Conservation (phyloP, 2,329 filamentous ascomycete species). For the Mycocentrospora acerina region DNA sequence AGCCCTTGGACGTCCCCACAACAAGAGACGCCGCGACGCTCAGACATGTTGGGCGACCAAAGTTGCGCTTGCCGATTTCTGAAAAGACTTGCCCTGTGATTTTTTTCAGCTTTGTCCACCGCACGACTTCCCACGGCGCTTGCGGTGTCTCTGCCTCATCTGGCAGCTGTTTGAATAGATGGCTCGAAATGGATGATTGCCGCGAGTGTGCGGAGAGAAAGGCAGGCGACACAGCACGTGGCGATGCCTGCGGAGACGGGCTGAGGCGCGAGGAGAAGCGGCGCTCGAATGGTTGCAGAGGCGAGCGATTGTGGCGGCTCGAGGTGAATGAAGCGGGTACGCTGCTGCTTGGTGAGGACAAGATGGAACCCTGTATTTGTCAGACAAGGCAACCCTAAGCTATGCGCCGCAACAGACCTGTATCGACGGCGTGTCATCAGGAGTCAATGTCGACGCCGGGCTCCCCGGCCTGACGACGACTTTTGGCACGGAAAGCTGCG, state of each 20-base stretch:
- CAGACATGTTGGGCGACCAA: conserved; percentile 87
- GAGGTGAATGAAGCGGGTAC: conserved; percentile 69
- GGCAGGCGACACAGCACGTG: conserved; percentile 72
- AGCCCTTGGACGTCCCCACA: conserved; percentile 88
- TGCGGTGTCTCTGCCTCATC: conserved; percentile 59
- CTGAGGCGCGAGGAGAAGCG: conserved; percentile 79
- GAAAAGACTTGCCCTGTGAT: conserved; percentile 89
- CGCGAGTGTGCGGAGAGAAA: conserved; percentile 77
- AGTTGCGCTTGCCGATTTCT: conserved; percentile 87
- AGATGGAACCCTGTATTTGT: conserved; percentile 51
- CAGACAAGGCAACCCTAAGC: conserved; percentile 6
- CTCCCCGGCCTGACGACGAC: conserved; percentile 4
- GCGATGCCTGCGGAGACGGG: conserved; percentile 63
- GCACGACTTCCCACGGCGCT: conserved; percentile 92
- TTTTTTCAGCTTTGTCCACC: conserved; percentile 92
- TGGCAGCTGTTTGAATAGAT: conserved; percentile 61
- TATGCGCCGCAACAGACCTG: conserved; percentile 56
- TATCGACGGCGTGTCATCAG: conserved; percentile 81
- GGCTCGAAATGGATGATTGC: conserved; percentile 74
- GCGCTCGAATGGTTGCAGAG: conserved; percentile 89
- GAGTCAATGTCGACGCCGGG: conserved; percentile 67
- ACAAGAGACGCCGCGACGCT: conserved; percentile 86
- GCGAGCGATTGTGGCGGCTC: conserved; percentile 71
- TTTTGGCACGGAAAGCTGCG: no score
- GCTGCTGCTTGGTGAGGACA: conserved; percentile 71